Conservation (phyloP, 2,329 filamentous ascomycete species). For the Rasamsonia emersonii region DNA sequence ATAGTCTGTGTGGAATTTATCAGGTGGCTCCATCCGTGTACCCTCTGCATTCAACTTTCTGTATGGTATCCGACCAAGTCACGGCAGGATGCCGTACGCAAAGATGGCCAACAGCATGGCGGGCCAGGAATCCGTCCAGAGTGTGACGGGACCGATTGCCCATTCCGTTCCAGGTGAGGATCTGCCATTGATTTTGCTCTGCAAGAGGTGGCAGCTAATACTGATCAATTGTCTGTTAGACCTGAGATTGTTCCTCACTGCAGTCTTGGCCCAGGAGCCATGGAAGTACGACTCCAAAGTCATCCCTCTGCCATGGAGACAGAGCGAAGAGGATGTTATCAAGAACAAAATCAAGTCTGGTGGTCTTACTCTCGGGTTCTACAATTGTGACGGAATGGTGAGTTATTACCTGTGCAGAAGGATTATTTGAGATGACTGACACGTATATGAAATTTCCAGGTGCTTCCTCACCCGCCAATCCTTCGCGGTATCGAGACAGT, state of each 20-base stretch:
- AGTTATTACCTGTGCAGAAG: no score
- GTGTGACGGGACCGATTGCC: constrained; percentile 26
- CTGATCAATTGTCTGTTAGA: constrained; percentile 6
- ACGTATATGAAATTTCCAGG: no score
- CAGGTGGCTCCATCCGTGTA: constrained; percentile 17
- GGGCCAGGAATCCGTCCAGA: constrained; percentile 25
- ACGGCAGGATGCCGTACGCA: constrained; percentile 13
- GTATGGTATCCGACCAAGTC: constrained; percentile 17
- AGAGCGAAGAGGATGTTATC: constrained; percentile 4
- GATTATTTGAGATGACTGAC: no score
- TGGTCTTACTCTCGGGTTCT: constrained; percentile 6
- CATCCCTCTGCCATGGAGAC: constrained; percentile 47
- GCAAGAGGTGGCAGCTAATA: no score
- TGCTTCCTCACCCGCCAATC: constrained; percentile 57
- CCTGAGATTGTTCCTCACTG: constrained; percentile 20
- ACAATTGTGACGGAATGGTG: constrained; percentile 3
- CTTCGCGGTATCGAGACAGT: constrained; percentile 44
- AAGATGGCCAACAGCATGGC: constrained; percentile 19
- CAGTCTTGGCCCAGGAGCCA: constrained; percentile 35
- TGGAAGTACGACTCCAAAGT: constrained; percentile 47
- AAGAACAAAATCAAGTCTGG: constrained; percentile 3
- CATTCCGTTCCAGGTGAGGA: constrained; percentile 18
- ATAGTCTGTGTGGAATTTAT: no score
- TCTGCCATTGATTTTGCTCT: constrained; percentile 13
- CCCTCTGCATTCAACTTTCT: constrained; percentile 17